A percentile compares a stretch with the other conserved stretches of the same genome.
Evolutionary conservation across 1,139 yeast genomes (phyloP).

Genomic region (Williopsis jadinii): DNA sequence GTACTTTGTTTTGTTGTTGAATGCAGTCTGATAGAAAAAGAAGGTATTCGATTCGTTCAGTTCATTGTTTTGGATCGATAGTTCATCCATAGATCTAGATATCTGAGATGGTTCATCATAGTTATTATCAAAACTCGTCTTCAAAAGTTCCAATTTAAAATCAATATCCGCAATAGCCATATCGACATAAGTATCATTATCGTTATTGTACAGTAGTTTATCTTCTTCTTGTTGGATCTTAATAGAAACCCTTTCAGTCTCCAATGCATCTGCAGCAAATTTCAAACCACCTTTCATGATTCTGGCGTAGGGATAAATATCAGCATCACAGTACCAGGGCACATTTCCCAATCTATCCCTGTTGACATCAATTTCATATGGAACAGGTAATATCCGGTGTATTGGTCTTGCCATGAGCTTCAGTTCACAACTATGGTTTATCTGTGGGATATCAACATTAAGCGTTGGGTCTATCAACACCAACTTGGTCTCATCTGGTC

Average conservation of each 20-base stretch:
- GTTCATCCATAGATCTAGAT: neutral
- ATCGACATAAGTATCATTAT: conserved; percentile 48
- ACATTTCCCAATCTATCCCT: conserved; percentile 30
- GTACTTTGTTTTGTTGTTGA: conserved; percentile 56
- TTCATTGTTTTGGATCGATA: conserved; percentile 8
- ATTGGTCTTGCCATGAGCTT: conserved; percentile 68
- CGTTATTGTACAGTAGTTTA: conserved; percentile 47
- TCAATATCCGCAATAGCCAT: conserved; percentile 54
- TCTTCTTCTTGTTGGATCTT: conserved; percentile 47
- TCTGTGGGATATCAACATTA: conserved; percentile 51
- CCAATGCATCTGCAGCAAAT: conserved; percentile 47
- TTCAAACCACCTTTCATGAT: conserved; percentile 56
- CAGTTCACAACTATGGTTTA: conserved; percentile 53
- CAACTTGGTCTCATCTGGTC: conserved; percentile 56
- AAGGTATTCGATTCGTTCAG: conserved; percentile 35
- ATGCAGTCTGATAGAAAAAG: conserved; percentile 69
- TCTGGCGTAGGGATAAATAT: conserved; percentile 42
- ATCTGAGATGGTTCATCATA: conserved; percentile 11
- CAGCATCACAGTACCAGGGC: conserved; percentile 34
- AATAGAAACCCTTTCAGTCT: conserved; percentile 48
- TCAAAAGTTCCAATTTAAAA: conserved; percentile 29
- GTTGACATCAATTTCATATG: conserved; percentile 34
- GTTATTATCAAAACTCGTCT: conserved; percentile 13
- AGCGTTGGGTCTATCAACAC: conserved; percentile 51
- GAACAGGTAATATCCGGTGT: conserved; percentile 56